Evolutionary conservation across 208 protist species (phyloP).

Genomic region (Leptomonas seymouri): DNA sequence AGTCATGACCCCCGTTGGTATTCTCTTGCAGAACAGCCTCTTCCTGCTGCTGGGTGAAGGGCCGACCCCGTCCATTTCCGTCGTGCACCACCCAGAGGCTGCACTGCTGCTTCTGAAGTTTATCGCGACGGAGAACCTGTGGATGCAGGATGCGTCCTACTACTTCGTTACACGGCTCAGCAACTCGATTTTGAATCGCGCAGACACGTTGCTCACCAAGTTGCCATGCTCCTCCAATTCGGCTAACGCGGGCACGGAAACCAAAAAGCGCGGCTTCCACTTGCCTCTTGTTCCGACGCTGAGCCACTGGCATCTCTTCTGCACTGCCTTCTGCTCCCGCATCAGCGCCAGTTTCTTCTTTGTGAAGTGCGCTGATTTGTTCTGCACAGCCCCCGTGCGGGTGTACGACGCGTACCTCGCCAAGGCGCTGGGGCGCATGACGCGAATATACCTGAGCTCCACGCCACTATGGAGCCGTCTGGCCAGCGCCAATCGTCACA

Average conservation of each 20-base stretch:
- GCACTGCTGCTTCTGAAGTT: conserved; percentile 48
- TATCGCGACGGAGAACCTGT: conserved; percentile 41
- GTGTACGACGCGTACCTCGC: conserved; percentile 41
- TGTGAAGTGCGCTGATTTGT: conserved; percentile 57
- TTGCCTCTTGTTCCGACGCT: conserved; percentile 36
- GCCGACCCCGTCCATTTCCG: conserved; percentile 20
- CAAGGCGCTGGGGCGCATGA: conserved; percentile 32
- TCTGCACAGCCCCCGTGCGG: conserved; percentile 44
- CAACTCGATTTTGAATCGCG: conserved; percentile 32
- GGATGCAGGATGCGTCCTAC: conserved; percentile 34
- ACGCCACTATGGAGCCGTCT: conserved; percentile 31
- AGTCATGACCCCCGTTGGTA: conserved; percentile 45
- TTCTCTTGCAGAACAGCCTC: conserved; percentile 65
- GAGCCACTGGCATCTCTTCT: conserved; percentile 80
- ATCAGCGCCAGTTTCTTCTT: conserved; percentile 68
- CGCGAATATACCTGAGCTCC: conserved; percentile 30
- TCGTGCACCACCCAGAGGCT: conserved; percentile 45
- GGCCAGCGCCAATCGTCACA: conserved; percentile 24
- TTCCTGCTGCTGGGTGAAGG: conserved; percentile 47
- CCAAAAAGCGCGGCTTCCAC: conserved; percentile 10
- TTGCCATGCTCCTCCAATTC: conserved; percentile 8
- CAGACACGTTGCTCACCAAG: conserved; percentile 19
- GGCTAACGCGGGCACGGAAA: conserved; percentile 1
- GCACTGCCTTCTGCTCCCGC: conserved; percentile 57
- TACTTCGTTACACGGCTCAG: conserved; percentile 37